Evolutionary conservation across 2,329 filamentous ascomycete species (phyloP).

Genomic region (Simplicillium sp.): DNA sequence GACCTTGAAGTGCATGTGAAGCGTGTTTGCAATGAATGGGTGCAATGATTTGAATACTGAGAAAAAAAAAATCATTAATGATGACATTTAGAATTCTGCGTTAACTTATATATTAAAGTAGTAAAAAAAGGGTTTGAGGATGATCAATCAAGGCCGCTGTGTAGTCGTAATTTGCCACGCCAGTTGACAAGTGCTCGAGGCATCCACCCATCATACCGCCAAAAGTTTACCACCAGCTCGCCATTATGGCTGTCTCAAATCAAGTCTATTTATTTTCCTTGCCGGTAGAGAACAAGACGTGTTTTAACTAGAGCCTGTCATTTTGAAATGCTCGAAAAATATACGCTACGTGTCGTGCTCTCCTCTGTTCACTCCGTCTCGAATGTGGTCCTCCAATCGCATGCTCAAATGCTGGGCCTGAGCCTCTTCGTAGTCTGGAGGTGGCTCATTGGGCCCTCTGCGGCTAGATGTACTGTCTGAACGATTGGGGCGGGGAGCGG

Average conservation of each 20-base stretch:
- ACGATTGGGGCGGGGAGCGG: conserved; percentile 16
- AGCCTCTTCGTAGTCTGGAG: conserved; percentile 85
- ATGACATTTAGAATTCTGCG: too few relatives aligned
- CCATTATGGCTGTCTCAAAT: not conserved
- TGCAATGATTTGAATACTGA: too few relatives aligned
- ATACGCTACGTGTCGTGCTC: conserved; percentile 15
- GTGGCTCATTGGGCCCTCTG: conserved; percentile 60
- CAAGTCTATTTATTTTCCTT: too few relatives aligned
- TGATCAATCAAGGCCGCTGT: too few relatives aligned
- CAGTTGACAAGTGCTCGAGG: too few relatives aligned
- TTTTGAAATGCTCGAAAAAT: too few relatives aligned
- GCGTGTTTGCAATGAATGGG: too few relatives aligned
- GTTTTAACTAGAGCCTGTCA: not conserved
- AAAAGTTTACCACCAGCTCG: not conserved
- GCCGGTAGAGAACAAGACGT: too few relatives aligned
- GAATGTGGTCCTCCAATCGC: conserved; percentile 59
- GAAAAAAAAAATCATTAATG: too few relatives aligned
- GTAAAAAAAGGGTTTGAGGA: too few relatives aligned
- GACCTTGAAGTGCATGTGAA: conserved; percentile 3
- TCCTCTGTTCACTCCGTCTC: conserved; percentile 60
- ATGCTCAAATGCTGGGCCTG: conserved; percentile 60
- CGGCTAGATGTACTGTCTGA: conserved; percentile 27
- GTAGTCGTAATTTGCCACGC: too few relatives aligned
- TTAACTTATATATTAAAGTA: too few relatives aligned
- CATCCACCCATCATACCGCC: not conserved